These are phyloP conservation scores for Fusarium sp. DNA, from an alignment of 2,329 filamentous ascomycete species.

Conservation along the genomic window DNA sequence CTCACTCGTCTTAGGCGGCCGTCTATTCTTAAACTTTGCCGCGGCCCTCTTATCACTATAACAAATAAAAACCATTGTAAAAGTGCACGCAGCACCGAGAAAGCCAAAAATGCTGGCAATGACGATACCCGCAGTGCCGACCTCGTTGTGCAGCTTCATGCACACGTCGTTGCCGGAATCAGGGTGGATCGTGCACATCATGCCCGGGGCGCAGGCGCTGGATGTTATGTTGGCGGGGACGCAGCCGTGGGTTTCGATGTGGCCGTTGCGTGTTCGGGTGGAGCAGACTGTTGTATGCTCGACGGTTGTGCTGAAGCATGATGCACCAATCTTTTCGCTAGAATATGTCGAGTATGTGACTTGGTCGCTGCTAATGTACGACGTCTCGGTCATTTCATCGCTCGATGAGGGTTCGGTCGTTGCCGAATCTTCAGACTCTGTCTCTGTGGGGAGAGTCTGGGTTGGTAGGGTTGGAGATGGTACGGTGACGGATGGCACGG, in stretches of 20 bases:
- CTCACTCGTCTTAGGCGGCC: neutral
- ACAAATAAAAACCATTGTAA: neutral
- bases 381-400: neutral
- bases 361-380: neutral
- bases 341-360: neutral
- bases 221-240: neutral
- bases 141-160: neutral
- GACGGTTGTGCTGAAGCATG: neutral
- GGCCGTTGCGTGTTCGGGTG: neutral
- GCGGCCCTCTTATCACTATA: neutral
- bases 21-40: too few species aligned
- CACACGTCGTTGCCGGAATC: neutral
- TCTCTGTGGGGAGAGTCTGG: neutral
- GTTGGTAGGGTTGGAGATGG: neutral
- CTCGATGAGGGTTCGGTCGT: neutral
- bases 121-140: neutral
- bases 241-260: neutral
- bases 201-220: neutral
- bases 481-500: neutral
- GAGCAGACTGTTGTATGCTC: neutral
- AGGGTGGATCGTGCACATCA: neutral
- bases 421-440: neutral
- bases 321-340: neutral
- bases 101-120: neutral
- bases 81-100: neutral